Base-by-base conservation (phyloP, 768 basidiomycete genomes). In the Calvatia gigantea region DNA sequence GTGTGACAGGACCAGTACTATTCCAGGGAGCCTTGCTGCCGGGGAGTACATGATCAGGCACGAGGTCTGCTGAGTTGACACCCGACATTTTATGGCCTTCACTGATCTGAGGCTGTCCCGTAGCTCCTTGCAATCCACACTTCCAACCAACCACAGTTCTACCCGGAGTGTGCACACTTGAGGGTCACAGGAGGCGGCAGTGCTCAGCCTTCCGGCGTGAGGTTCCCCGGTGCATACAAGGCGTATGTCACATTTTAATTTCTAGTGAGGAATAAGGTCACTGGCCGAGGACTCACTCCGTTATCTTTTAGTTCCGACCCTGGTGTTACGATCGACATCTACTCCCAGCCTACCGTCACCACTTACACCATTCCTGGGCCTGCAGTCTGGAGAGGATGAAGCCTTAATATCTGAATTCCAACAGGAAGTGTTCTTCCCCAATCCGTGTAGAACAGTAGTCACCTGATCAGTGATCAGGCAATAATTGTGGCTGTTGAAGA, bases 11-110 rank as follows among this genome's bases (percentile, higher is more conserved):
- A 68, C 69, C 28, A 60, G 65, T 2, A 72, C 65, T 28, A 72
- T 74, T 58, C 73, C 73, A 21, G 59, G 67, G 14, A 54, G 62
- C 3, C 64, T 73, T 43, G 69, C 70, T 17, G 64, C 68, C 23
- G 70, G 70, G 8, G 67, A 74, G 55, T 73, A 74, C 54, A 64
- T 74, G 59, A 72, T 73, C 61, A 66, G 73, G 4, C 75, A 81
- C 53, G 81, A 83, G 58, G 69, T 70, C 53, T 17, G 62, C 50
- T 15, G 32, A 21, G n/a, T 19, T 11, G 23, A 14, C 7, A 11
- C 70, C 5, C 73, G 50, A 74, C 71, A 5, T 66, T 59, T 27
- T 62, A 60, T 2, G 19, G 64, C 25, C 31, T 58, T 56, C 23
- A 51, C 47, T 35, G 51, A 41, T 47, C 56, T 58, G 28, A 55